Evolutionary conservation across 192 early-diverging fungal genomes (phyloP).

Genomic region (Gigaspora rosea): DNA sequence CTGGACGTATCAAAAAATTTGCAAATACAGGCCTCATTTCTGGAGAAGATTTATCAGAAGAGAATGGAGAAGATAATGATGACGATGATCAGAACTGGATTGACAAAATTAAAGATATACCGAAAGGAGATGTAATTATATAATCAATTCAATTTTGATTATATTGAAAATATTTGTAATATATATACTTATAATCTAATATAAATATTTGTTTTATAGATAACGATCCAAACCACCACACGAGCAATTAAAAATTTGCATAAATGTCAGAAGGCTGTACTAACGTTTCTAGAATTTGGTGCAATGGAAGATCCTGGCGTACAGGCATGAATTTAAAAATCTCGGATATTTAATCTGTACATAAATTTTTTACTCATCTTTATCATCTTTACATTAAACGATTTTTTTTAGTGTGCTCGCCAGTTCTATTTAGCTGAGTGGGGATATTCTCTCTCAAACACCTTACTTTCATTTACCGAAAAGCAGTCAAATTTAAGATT

Average conservation of each 20-base stretch:
- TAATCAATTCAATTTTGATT: neutral
- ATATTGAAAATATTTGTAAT: neutral
- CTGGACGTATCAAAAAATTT: constrained; percentile 56
- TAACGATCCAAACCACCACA: neutral
- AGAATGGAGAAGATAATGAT: constrained; percentile 20
- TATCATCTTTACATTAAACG: neutral
- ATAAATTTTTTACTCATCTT: neutral
- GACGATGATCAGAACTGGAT: constrained; percentile 17
- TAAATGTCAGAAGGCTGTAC: constrained; percentile 28
- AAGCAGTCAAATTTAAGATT: neutral
- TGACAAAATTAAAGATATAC: constrained; percentile 29
- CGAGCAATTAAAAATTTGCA: constrained; percentile 21
- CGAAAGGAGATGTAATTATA: constrained; percentile 20
- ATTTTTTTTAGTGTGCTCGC: constrained; percentile 25
- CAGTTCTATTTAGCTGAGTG: constrained; percentile 41
- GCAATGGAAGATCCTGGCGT: constrained; percentile 32
- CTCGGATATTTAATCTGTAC: neutral
- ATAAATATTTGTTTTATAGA: constrained; percentile 15
- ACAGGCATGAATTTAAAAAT: constrained; percentile 18
- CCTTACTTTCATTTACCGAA: constrained; percentile 4
- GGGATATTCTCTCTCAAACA: constrained; percentile 37
- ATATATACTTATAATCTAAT: neutral
- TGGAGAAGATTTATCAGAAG: neutral
- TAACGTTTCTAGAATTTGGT: constrained; percentile 30
- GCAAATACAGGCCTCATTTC: neutral